Base-by-base conservation (phyloP, 805 yeast species). In the Cyberlindnera xishuangbannaensis region DNA sequence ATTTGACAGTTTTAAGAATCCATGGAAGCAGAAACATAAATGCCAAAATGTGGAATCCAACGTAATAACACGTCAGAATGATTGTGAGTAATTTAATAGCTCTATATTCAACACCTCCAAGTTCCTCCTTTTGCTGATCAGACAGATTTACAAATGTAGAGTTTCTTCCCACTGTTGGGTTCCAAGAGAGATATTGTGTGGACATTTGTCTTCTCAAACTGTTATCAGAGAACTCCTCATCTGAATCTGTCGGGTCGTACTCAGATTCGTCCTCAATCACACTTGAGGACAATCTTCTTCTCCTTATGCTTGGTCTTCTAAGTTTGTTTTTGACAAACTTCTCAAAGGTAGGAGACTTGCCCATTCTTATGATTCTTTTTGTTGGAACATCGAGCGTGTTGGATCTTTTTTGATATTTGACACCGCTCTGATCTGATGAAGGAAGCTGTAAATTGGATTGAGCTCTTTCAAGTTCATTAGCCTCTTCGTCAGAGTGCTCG, bases 71-170 rank as follows among this genome's bases (percentile, higher is more conserved):
- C 1, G 75, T 53, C 11, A 90, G 58, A 28, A 90, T 71, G 43
- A 72, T 71, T 37, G 82, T 75, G 36, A 92, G 61, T 8, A 87
- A 61, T 51, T 86, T 86, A 37, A 84, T 69, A 0, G 99, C 86
- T 27, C 97, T 71, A 55, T 92, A 92, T 53, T 92, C 99, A 12
- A 92, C 96, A 31, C 98, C 99, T 24, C 98, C 99, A 24, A 92
- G 62, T 55, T 92, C 99, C 39, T 83, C 94, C 50, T 85, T 87
- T 56, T 92, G 97, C 16, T 71, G 78, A 23, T 78, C 84, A 3
- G 85, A 76, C 27, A 92, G 58, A 12, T 82, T 82, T 2, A 86
- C 82, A 64, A 92, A 92, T 1, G 88, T 80, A 0, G 97, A 90
- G 58, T 92, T 92, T 56, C 97, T 72, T 9, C 96, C 97, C 22